Conservation (phyloP, 371 early-diverging fungal species). For the Mortierella polycephala region DNA sequence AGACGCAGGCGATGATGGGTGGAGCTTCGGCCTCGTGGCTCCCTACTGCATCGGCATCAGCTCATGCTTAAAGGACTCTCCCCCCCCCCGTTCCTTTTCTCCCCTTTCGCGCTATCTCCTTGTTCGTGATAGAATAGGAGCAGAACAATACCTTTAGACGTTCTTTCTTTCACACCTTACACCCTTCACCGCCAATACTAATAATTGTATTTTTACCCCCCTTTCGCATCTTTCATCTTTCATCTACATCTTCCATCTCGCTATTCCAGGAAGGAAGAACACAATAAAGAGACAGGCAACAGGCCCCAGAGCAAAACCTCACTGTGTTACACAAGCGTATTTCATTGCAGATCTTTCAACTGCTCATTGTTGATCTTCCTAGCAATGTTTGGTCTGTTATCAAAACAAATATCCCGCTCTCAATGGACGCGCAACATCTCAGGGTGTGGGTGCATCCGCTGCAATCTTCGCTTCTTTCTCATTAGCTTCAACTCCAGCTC, state of each 20-base stretch:
- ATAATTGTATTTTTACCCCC: constrained; percentile 20
- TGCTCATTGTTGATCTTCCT: no score
- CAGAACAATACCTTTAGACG: neutral
- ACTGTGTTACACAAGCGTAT: no score
- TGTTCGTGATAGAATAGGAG: neutral
- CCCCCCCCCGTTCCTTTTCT: neutral
- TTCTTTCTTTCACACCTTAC: neutral
- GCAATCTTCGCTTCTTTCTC: constrained; percentile 17
- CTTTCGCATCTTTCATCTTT: neutral
- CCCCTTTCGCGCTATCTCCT: neutral
- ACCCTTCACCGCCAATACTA: constrained; percentile 7
- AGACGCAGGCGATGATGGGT: constrained; percentile 4
- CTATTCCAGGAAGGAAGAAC: neutral
- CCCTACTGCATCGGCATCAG: constrained; percentile 6
- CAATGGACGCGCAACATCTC: neutral
- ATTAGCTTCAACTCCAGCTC: neutral
- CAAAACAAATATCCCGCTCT: no score
- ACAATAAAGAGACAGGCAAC: no score
- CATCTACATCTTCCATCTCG: neutral
- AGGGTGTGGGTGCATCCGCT: constrained; percentile 45
- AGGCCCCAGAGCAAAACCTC: no score
- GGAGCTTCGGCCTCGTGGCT: constrained; percentile 21
- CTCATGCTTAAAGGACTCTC: constrained; percentile 8
- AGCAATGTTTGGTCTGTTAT: no score
- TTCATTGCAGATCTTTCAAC: neutral